These are phyloP conservation scores for Achlya hypogyna DNA, from an alignment of 352 stramenopile genomes.

Conservation along the genomic window DNA sequence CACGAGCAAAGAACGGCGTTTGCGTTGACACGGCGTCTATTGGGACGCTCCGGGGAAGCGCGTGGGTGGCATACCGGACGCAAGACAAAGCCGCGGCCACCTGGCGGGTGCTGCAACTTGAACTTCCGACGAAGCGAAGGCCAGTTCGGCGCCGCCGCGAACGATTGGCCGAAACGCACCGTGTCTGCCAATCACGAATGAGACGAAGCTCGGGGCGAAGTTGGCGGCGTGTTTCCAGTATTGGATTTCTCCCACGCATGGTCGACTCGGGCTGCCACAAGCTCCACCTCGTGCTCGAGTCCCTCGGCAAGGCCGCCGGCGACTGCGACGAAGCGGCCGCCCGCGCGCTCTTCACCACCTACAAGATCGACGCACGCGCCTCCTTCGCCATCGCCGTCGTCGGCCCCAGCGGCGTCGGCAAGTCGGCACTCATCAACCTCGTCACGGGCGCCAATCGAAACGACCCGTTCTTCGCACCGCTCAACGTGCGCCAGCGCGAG, in stretches of 20 bases:
- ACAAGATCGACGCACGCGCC: not conserved
- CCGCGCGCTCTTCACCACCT: not conserved
- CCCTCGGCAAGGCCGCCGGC: not conserved
- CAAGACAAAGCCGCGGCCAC: not conserved
- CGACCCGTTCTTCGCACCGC: slow-evolving; percentile 6
- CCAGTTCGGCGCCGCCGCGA: not conserved
- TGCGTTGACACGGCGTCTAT: not conserved
- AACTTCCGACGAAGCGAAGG: not conserved
- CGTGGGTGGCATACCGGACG: not conserved
- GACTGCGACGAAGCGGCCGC: not conserved
- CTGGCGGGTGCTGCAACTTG: not conserved
- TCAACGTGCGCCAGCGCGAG: slow-evolving; percentile 7
- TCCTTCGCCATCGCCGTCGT: slow-evolving; percentile 6
- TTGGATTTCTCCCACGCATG: slow-evolving; percentile 14
- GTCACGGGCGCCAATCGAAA: slow-evolving; percentile 1
- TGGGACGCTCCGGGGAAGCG: not conserved
- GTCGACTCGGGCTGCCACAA: slow-evolving; percentile 2
- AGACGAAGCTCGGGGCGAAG: slow-evolving; percentile 6
- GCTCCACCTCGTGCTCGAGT: not conserved
- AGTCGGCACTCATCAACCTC: slow-evolving; percentile 13
- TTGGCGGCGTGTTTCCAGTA: slow-evolving; percentile 12
- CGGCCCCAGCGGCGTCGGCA: slow-evolving; percentile 10
- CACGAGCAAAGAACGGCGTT: not conserved
- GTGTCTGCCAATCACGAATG: not conserved
- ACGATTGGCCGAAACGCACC: not conserved